phyloP scores from a whole-genome alignment of 164 flowering plant genomes.

The Annona squamosa region DNA sequence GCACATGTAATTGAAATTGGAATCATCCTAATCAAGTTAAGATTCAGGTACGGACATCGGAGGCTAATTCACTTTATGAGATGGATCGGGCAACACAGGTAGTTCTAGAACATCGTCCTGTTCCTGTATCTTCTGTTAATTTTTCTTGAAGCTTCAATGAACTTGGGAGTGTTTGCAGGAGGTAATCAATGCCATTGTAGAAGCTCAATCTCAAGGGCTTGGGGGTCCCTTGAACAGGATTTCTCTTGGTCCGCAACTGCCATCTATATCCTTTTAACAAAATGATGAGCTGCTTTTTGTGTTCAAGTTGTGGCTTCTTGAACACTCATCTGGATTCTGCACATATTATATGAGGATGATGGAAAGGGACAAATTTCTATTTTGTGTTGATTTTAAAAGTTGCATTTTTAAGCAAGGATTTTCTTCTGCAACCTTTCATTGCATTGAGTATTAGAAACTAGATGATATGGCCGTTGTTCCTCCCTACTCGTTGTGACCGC shows the following conservation, averaged over 20 bases:
- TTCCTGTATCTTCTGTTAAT: background rate
- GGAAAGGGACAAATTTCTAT: no score
- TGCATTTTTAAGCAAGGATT: background rate
- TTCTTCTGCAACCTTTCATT: background rate
- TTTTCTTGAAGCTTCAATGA: background rate
- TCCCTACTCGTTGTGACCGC: background rate
- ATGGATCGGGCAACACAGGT: conserved; percentile 84
- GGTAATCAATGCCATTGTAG: conserved; percentile 65
- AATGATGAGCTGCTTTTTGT: background rate
- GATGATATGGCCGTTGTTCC: background rate
- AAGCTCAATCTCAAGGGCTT: conserved; percentile 66
- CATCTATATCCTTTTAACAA: conserved; percentile 29
- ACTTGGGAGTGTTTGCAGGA: conserved; percentile 29
- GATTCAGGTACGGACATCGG: conserved; percentile 39
- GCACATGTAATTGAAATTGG: background rate
- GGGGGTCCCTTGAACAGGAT: conserved; percentile 67
- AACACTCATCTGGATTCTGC: no score
- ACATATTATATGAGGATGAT: no score
- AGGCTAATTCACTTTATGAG: conserved; percentile 83
- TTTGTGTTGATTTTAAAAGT: background rate
- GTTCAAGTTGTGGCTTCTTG: no score
- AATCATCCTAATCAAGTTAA: background rate
- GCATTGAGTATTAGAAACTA: background rate
- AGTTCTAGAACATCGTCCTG: background rate
- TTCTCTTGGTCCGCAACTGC: conserved; percentile 49